Evolutionary conservation across 2,329 filamentous ascomycete genomes (phyloP).

Genomic region (Trichoderma arundinaceum): DNA sequence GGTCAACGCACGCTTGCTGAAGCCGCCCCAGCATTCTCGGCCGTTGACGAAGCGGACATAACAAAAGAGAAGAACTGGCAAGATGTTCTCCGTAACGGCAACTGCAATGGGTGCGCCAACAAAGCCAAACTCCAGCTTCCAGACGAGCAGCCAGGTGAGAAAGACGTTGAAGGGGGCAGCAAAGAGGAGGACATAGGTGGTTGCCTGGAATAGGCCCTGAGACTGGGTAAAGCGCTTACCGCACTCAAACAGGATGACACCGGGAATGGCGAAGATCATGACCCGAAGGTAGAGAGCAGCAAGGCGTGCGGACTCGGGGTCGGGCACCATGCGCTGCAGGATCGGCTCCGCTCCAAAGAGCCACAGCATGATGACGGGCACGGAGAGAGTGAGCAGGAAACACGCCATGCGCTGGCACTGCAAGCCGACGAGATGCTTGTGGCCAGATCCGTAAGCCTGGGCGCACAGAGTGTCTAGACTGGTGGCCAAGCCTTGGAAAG

Average conservation of each 20-base stretch:
- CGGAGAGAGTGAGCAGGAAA: conserved; percentile 73
- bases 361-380: conserved; percentile 77
- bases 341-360: conserved; percentile 66
- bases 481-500: conserved; percentile 85
- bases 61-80: conserved; percentile 76
- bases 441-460: conserved; percentile 91
- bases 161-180: conserved; percentile 79
- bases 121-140: conserved; percentile 72
- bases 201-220: conserved; percentile 79
- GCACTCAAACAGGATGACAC: conserved; percentile 76
- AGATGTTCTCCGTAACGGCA: conserved; percentile 75
- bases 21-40: conserved; percentile 82
- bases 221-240: conserved; percentile 83
- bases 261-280: conserved; percentile 74
- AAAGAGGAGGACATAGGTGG: conserved; percentile 76
- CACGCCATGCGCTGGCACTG: conserved; percentile 82
- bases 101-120: conserved; percentile 83
- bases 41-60: conserved; percentile 79
- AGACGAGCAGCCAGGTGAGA: conserved; percentile 80
- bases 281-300: conserved; percentile 76
- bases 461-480: conserved; percentile 91
- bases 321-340: conserved; percentile 55
- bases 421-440: conserved; percentile 83
- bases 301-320: conserved; percentile 66
- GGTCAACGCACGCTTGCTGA: conserved; percentile 69